Conservation (phyloP, 2,329 filamentous ascomycete genomes). For the Atkinsonella texensis region DNA sequence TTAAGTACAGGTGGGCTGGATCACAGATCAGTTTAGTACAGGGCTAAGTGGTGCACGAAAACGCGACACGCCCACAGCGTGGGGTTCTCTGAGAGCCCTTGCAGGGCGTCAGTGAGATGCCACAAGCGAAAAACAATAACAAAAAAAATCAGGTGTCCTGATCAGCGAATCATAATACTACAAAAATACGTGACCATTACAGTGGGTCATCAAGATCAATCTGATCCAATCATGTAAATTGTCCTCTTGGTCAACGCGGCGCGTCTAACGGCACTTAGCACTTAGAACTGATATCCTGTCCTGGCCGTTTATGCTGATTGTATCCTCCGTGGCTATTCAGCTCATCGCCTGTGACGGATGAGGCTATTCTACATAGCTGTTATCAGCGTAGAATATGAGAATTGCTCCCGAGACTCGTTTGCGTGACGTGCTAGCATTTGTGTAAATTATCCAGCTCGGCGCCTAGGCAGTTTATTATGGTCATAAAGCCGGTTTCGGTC, state of each 20-base stretch:
- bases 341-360: no score
- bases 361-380: no score
- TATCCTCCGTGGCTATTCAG: no score
- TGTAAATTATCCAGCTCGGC: no score
- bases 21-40: slow-evolving; percentile 22
- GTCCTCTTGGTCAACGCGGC: not conserved
- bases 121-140: not conserved
- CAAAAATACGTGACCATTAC: not conserved
- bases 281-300: no score
- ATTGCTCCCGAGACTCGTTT: no score
- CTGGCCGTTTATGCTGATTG: no score
- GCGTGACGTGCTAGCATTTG: no score
- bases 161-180: not conserved
- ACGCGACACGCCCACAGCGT: not conserved
- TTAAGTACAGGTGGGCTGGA: slow-evolving; percentile 29
- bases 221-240: not conserved
- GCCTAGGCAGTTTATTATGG: no score
- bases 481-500: no score
- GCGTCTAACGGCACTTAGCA: no score
- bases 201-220: not conserved
- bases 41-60: not conserved
- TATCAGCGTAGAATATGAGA: no score
- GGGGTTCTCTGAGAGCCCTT: not conserved
- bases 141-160: not conserved
- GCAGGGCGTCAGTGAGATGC: not conserved